phyloP scores from a whole-genome alignment of 2,329 filamentous ascomycete genomes.

The Pseudogymnoascus sp. region DNA sequence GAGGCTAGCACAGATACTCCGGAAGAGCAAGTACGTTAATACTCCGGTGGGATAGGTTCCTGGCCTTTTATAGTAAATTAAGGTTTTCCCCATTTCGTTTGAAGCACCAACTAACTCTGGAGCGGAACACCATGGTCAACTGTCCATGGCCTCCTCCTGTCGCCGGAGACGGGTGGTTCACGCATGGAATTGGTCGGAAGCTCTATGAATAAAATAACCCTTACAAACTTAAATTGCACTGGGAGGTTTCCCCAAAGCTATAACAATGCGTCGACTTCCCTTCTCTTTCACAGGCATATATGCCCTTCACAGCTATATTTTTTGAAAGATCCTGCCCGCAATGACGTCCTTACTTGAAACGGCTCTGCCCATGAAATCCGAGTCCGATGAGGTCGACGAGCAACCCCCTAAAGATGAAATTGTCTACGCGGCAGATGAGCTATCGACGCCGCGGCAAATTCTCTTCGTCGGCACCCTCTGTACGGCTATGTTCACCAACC shows the following conservation, averaged over 20 bases:
- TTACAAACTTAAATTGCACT: neutral
- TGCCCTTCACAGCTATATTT: neutral
- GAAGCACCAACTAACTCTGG: neutral
- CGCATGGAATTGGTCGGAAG: neutral
- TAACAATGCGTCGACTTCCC: neutral
- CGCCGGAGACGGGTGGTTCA: neutral
- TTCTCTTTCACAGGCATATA: neutral
- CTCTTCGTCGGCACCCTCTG: conserved; percentile 13
- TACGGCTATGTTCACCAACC: conserved; percentile 20
- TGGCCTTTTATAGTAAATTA: neutral
- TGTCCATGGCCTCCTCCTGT: neutral
- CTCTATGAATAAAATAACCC: neutral
- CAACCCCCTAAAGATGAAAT: neutral
- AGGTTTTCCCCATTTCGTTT: neutral
- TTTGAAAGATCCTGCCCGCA: neutral
- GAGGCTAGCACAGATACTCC: neutral
- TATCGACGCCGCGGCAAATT: conserved; percentile 11
- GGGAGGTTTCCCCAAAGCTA: neutral
- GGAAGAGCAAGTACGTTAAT: neutral
- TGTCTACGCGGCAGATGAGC: conserved; percentile 9
- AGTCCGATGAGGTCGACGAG: conserved; percentile 1
- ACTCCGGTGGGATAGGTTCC: neutral
- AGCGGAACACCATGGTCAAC: neutral
- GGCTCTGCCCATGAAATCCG: conserved; percentile 1
- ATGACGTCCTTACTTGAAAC: conserved; percentile 6